Evolutionary conservation across 345 rosid genomes (phyloP).

Genomic region (Brassica incana): DNA sequence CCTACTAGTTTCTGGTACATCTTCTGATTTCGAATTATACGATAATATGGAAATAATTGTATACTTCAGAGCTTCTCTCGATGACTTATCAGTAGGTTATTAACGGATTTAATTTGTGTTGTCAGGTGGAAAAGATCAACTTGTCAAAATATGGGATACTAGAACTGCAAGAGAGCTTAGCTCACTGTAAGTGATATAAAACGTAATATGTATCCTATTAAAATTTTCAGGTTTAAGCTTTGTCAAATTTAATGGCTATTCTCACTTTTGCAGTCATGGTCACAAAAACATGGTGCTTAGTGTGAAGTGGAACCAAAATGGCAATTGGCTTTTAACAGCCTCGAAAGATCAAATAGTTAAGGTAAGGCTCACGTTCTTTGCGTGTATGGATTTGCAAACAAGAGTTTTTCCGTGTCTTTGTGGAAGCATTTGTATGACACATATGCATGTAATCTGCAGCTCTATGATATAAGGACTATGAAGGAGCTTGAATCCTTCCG

Average conservation of each 20-base stretch:
- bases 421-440: slow-evolving; percentile 22
- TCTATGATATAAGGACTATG: slow-evolving; percentile 96
- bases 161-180: slow-evolving; percentile 84
- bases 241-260: slow-evolving; percentile 22
- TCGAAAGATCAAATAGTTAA: slow-evolving; percentile 96
- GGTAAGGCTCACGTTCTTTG: slow-evolving; percentile 44
- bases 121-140: slow-evolving; percentile 92
- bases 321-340: slow-evolving; percentile 96
- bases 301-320: slow-evolving; percentile 99
- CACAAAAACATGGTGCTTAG: slow-evolving; percentile 96
- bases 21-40: slow-evolving; percentile 14
- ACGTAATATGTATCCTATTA: slow-evolving; percentile 11
- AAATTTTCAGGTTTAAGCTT: slow-evolving; percentile 3
- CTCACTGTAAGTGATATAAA: slow-evolving; percentile 67
- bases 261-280: slow-evolving; percentile 76
- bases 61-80: slow-evolving; percentile 16
- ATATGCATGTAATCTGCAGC: slow-evolving; percentile 48
- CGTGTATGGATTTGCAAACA: neutral
- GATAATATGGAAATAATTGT: neutral
- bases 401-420: neutral
- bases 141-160: slow-evolving; percentile 99
- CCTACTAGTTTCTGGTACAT: slow-evolving; percentile 87
- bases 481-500: slow-evolving; percentile 99
- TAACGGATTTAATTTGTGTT: slow-evolving; percentile 27
- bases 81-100: neutral